Evolutionary conservation across 2,329 filamentous ascomycete species (phyloP), one percentile per base, ranked within the genome.

Genomic region (Fusarium nurragi): DNA sequence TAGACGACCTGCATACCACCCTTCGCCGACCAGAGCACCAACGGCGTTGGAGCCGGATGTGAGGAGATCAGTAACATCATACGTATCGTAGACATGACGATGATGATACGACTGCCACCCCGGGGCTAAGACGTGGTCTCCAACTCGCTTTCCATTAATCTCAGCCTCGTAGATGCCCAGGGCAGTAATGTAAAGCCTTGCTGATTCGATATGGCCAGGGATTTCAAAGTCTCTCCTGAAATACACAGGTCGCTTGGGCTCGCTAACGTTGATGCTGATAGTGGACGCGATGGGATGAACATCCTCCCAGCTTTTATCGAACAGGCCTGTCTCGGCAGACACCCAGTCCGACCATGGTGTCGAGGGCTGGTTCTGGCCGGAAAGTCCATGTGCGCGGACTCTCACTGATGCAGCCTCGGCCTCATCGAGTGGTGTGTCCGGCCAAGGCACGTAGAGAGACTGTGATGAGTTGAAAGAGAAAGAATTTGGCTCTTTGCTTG

Each of bases 101-200:
- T 81, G 72, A 0, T 78, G 73, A 60, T 87, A 87, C 4, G 78
- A 79, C 39, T 81, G 80, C 81, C 83, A 86, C 0, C 84, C 84
- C 0, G 84, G 84, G 19, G 83, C 80, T 32, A 85, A 72, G 6
- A 78, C 75, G 6, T 73, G 53, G 30, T 79, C 76, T 0, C 59
- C 51, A 2, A 62, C 57, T 4, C 45, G 36, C 1, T 62, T 23
- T 2, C 80, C 82, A 46, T 86, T 85, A 57, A 86, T 79, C 28
- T 77, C 76, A 0, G 78, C 80, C 37, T 80, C 75, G 49, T 83
- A 85, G 1, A 84, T 50, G 0, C 83, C 82, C 2, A 79, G 71
- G 0, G 77, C 76, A 0, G 81, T 83, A 37, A 83, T 79, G 48
- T 84, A 84, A 0, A 85, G 70, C 1, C 81, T 74, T 0, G 81